Percentiles rank a stretch among this genome's conserved stretches.
Conservation (phyloP, 176 grass and related monocot genomes). For the Olyra latifolia region DNA sequence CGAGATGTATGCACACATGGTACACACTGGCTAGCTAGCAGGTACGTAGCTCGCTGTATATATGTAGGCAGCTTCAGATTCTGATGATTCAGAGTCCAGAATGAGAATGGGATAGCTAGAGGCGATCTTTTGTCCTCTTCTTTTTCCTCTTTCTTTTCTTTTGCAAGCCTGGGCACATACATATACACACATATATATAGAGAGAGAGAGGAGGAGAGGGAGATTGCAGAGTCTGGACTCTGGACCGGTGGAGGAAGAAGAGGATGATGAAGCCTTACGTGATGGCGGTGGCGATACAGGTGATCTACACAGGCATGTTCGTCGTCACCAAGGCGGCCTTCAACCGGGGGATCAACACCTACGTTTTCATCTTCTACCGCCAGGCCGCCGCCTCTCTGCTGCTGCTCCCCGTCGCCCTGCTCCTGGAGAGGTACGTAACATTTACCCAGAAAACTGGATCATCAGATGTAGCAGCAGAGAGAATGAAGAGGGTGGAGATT, state of each 20-base stretch:
- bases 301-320: conserved; percentile 69
- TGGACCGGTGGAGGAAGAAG: too few species aligned
- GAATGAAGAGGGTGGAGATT: too few species aligned
- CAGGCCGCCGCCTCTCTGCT: conserved; percentile 58
- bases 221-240: too few species aligned
- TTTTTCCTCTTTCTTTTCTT: not conserved
- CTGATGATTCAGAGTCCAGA: not conserved
- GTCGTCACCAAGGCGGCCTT: conserved; percentile 72
- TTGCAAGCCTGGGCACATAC: too few species aligned
- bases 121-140: not conserved
- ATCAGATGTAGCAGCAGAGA: not conserved
- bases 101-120: not conserved
- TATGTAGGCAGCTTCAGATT: not conserved
- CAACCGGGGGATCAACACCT: conserved; percentile 59
- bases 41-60: too few species aligned
- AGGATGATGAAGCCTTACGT: conserved; percentile 65
- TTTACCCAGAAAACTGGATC: not conserved
- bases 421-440: conserved; percentile 24
- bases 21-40: not conserved
- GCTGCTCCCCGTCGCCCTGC: conserved; percentile 52
- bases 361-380: conserved; percentile 88
- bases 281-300: conserved; percentile 61
- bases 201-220: not conserved
- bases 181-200: too few species aligned
- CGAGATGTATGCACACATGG: not conserved